A percentile compares a stretch with the other conserved stretches of the same genome.
phyloP scores from a whole-genome alignment of 1,284 basidiomycete genomes.

The Chiua sp. region DNA sequence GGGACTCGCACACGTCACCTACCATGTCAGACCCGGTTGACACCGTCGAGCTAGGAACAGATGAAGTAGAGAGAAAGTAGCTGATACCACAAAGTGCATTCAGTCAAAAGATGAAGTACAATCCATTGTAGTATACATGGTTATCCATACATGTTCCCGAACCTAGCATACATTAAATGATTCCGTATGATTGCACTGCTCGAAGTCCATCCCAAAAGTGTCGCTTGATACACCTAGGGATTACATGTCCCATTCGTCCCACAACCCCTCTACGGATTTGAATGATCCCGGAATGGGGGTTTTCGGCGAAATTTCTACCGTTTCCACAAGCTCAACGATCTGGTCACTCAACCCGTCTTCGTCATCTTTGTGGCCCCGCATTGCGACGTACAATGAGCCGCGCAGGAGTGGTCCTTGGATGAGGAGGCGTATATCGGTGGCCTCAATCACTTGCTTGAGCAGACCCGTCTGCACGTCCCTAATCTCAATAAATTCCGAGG shows the following conservation, averaged over 20 bases:
- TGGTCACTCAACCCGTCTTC: conserved; percentile 60
- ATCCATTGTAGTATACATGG: conserved; percentile 6
- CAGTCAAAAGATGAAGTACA: not conserved
- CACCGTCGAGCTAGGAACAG: not conserved
- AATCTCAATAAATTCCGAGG: conserved; percentile 73
- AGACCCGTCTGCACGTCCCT: conserved; percentile 63
- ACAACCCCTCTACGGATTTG: conserved; percentile 44
- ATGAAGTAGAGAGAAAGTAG: not conserved
- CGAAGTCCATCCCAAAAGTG: conserved; percentile 2
- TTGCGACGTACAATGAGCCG: conserved; percentile 62
- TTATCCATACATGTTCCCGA: conserved; percentile 7
- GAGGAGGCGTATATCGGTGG: conserved; percentile 65
- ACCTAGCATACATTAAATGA: conserved; percentile 22
- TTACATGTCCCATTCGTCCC: conserved; percentile 79
- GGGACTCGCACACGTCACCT: not conserved
- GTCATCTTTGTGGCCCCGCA: conserved; percentile 60
- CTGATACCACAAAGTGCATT: not conserved
- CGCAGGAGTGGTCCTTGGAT: conserved; percentile 41
- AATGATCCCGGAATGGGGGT: conserved; percentile 38
- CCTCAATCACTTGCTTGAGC: conserved; percentile 79
- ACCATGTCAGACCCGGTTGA: not conserved
- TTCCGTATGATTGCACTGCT: not conserved
- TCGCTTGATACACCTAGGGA: not conserved
- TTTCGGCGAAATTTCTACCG: conserved; percentile 52
- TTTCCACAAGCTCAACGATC: conserved; percentile 73